A percentile compares a stretch with the other conserved stretches of the same genome.
phyloP scores from a whole-genome alignment of 2,329 filamentous ascomycete genomes.

The Pseudonectria foliicola region DNA sequence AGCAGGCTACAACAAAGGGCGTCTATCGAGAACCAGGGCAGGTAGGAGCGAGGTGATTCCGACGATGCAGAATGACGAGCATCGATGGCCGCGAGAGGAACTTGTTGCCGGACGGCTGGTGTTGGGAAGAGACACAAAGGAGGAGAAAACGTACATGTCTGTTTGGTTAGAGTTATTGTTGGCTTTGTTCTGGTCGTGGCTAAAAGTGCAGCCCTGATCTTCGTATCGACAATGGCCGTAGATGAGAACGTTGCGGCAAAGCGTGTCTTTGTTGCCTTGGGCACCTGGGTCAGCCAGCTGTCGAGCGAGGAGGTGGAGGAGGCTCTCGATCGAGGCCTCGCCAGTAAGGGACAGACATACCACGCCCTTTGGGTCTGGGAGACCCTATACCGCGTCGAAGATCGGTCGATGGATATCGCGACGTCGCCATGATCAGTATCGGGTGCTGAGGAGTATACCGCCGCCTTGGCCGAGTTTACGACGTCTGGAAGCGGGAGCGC shows the following conservation, averaged over 20 bases:
- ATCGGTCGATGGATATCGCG: slow-evolving; percentile 39
- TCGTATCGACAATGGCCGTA: slow-evolving; percentile 91
- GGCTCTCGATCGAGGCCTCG: slow-evolving; percentile 2
- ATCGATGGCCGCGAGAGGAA: no score
- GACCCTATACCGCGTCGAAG: slow-evolving; percentile 48
- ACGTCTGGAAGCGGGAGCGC: slow-evolving; percentile 29
- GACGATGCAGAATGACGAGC: no score
- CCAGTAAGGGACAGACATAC: slow-evolving; percentile 29
- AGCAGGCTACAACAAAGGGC: no score
- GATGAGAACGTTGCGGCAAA: slow-evolving; percentile 88
- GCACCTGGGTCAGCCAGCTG: slow-evolving; percentile 8
- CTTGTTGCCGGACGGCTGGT: neutral
- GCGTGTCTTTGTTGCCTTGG: slow-evolving; percentile 75
- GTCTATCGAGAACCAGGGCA: no score
- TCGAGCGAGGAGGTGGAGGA: slow-evolving; percentile 2
- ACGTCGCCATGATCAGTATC: slow-evolving; percentile 37
- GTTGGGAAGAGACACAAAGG: slow-evolving; percentile 4
- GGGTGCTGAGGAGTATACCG: slow-evolving; percentile 20
- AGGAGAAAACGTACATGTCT: slow-evolving; percentile 40
- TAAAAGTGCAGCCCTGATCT: slow-evolving; percentile 85
- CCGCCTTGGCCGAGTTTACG: slow-evolving; percentile 35
- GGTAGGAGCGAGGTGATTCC: no score
- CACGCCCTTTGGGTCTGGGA: slow-evolving; percentile 49
- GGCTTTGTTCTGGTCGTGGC: slow-evolving; percentile 68
- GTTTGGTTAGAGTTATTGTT: slow-evolving; percentile 29